These are phyloP conservation scores for Sclerotinia nivalis DNA, from an alignment of 2,329 filamentous ascomycete genomes.

Conservation along the genomic window DNA sequence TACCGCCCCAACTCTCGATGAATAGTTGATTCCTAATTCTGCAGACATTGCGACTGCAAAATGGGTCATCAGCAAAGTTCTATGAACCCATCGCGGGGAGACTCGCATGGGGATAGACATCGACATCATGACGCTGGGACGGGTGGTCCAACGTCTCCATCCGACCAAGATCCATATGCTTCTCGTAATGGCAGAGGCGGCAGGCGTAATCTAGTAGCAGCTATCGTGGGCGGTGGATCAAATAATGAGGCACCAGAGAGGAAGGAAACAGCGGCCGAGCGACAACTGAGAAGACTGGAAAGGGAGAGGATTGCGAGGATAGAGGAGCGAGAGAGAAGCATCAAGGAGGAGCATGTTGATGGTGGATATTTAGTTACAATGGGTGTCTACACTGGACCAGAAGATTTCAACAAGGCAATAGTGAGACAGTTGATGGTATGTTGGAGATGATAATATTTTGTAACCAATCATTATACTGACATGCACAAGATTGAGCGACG, in stretches of 20 bases:
- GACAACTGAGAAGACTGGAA: conserved; percentile 82
- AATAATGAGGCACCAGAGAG: conserved; percentile 47
- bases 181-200: conserved; percentile 37
- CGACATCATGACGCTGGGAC: conserved; percentile 29
- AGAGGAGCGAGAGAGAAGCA: conserved; percentile 86
- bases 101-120: conserved; percentile 32
- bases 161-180: conserved; percentile 34
- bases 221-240: conserved; percentile 37
- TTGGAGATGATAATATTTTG: conserved; percentile 21
- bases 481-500: conserved; percentile 78
- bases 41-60: conserved; percentile 35
- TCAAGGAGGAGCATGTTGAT: conserved; percentile 89
- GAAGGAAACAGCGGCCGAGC: conserved; percentile 86
- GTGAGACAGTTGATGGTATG: conserved; percentile 88
- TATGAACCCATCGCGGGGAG: conserved; percentile 38
- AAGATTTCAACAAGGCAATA: conserved; percentile 88
- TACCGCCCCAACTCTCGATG: conserved; percentile 30
- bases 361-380: conserved; percentile 93
- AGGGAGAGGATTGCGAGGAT: conserved; percentile 73
- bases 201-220: conserved; percentile 40
- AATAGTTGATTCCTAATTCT: conserved; percentile 33
- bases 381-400: conserved; percentile 85
- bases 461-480: conserved; percentile 27
- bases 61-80: conserved; percentile 39
- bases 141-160: conserved; percentile 34